phyloP scores from a whole-genome alignment of 768 basidiomycete genomes.

The Exsudoporus frostii region DNA sequence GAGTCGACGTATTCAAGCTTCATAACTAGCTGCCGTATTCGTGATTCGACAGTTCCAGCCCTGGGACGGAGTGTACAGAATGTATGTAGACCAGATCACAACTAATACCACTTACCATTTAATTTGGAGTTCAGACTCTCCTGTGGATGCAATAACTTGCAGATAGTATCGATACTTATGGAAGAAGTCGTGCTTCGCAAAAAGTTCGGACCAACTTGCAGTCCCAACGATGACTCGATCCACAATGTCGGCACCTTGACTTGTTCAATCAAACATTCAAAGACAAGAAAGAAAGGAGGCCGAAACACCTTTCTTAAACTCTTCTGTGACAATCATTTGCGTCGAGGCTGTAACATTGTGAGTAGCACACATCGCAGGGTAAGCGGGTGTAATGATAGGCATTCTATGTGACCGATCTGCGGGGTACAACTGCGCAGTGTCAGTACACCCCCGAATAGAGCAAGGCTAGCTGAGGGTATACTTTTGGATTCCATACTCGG shows the following conservation, averaged over 20 bases:
- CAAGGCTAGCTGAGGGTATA: conserved; percentile 25
- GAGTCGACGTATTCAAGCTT: conserved; percentile 96
- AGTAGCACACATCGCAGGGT: conserved; percentile 98
- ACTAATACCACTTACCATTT: conserved; percentile 70
- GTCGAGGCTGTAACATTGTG: conserved; percentile 97
- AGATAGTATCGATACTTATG: conserved; percentile 95
- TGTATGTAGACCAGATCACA: neutral
- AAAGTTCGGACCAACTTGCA: conserved; percentile 90
- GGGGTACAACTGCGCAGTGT: conserved; percentile 70
- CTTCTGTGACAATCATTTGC: conserved; percentile 92
- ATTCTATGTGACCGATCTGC: conserved; percentile 93
- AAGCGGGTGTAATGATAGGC: conserved; percentile 99
- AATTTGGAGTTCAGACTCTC: conserved; percentile 75
- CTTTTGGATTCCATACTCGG: conserved; percentile 97
- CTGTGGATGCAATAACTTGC: conserved; percentile 91
- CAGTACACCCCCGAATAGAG: neutral
- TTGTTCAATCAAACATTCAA: conserved; percentile 11
- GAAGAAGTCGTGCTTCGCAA: conserved; percentile 95
- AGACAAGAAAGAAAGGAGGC: neutral
- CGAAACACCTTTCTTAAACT: conserved; percentile 81
- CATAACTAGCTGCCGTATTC: conserved; percentile 94
- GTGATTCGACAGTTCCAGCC: conserved; percentile 98
- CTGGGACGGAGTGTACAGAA: conserved; percentile 33
- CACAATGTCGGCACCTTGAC: conserved; percentile 85
- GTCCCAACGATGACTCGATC: conserved; percentile 85